Base-by-base conservation (phyloP, 2,329 filamentous ascomycete genomes). In the Teratosphaeria zuluensis region DNA sequence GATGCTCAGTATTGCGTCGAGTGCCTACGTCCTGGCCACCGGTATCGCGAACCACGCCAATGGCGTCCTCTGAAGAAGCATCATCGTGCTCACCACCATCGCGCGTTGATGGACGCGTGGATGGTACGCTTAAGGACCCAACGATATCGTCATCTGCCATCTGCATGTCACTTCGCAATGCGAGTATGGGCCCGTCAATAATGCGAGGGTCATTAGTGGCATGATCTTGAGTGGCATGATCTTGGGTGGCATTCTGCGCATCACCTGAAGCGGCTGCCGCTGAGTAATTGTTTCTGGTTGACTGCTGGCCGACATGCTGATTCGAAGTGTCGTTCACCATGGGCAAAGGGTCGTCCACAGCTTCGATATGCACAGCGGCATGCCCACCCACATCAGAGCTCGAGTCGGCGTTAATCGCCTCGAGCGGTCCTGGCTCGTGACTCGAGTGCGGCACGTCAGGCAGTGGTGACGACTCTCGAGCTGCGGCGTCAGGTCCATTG, bases 381-480 rank as follows among this genome's bases (percentile, higher is more conserved):
- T 48, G 5, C 4, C n/a, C 16, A 21, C 68, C 62, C 32, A 59
- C 60, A 54, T 64, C 63, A 21, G 57, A 57, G 54, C 66, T 63
- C 53, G 62, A 65, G 16, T 62, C 62, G 60, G 71, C 64, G 57
- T 67, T 62, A 46, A 66, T 63, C 16, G 64, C 60, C 51, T 63
- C 61, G 8, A 58, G 56, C 21, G 19, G n/a, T n/a, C 19, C 16
- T 5, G 42, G 19, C 16, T 48, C 2, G 16, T 5, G 42, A 6
- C n/a, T 21, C 2, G 38, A 46, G 2, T n/a, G n/a, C 9, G 12
- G 11, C 35, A 14, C 9, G 4, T 16, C 35, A 16, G 35, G 12
- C 35, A 11, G 12, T 16, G 4, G 35, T 42, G 35, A 42, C 35
- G 11, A 42, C 9, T 42, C 35, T 14, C 5, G 2, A 16, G 12